A percentile compares a stretch with the other conserved stretches of the same genome.
phyloP scores from a whole-genome alignment of 768 basidiomycete genomes.

The Amanita subjunquillea region DNA sequence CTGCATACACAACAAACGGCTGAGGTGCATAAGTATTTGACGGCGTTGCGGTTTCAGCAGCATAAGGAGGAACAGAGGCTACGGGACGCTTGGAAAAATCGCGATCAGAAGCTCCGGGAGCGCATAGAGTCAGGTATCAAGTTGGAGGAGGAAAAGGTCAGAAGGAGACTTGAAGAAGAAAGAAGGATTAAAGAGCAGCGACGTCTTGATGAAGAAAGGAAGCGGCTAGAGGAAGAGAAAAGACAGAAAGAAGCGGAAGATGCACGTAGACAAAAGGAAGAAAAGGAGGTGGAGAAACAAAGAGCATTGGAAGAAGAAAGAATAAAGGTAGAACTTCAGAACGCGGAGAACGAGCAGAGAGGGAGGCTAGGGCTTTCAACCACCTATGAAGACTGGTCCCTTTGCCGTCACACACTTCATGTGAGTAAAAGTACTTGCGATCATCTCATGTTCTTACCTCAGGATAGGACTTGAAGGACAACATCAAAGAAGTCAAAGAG shows the following conservation, averaged over 20 bases:
- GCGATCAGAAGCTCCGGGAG: conserved; percentile 43
- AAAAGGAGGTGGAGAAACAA: conserved; percentile 23
- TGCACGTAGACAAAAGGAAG: conserved; percentile 31
- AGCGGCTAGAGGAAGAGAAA: conserved; percentile 31
- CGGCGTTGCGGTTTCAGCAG: conserved; percentile 29
- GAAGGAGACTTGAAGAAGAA: conserved; percentile 45
- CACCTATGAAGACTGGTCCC: conserved; percentile 55
- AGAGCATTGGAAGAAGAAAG: conserved; percentile 18
- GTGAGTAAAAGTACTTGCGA: conserved; percentile 23
- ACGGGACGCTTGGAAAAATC: conserved; percentile 36
- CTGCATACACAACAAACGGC: conserved; percentile 39
- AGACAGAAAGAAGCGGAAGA: conserved; percentile 28
- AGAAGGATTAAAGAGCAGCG: conserved; percentile 34
- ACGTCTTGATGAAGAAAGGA: conserved; percentile 36
- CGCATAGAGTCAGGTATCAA: conserved; percentile 56
- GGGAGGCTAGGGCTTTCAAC: conserved; percentile 40
- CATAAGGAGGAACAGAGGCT: conserved; percentile 36
- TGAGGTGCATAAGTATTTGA: conserved; percentile 39
- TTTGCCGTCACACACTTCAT: conserved; percentile 41
- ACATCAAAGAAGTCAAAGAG: conserved; percentile 49
- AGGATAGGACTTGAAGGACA: conserved; percentile 49
- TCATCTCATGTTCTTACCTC: conserved; percentile 4
- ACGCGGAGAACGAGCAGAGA: conserved; percentile 27
- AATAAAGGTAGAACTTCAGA: conserved; percentile 21
- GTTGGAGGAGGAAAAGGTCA: conserved; percentile 50